Evolutionary conservation across 371 early-diverging fungal genomes (phyloP), one percentile per base, ranked within the genome.

Genomic region (Rhizopus delemar): DNA sequence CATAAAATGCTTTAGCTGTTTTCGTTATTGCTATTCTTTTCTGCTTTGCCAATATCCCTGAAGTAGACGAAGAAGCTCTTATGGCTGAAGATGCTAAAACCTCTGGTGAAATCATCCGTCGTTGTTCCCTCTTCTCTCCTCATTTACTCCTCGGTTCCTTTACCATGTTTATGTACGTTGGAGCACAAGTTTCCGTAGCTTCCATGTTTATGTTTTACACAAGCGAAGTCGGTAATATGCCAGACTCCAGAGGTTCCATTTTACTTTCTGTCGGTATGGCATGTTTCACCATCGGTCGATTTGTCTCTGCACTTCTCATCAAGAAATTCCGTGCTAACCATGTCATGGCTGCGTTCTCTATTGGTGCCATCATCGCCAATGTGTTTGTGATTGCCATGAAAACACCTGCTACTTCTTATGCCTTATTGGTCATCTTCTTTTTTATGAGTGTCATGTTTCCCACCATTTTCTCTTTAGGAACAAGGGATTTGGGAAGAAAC

Each of bases 51-150:
- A 53, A 56, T 11, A 71, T 80, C 28, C 80, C 80, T 9, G 80
- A 80, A 55, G 65, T 80, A 4, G 73, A 76, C 36, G 78, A 78
- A 55, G 78, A 74, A 45, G 68, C 15, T 51, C 62, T 62, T 59
- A 98, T 98, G 92, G 77, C 96, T 33, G 93, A 93, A 62, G 93
- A 90, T 54, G 95, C 95, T 48, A 95, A 96, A 73, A 82, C 79
- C 46, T 88, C 86, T 13, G 99, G 98, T 16, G 83, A 76, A 50
- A 76, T 97, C 60, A 90, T 82, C 62, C 95, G 95, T 15, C 95
- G 96, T n/a, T 84, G 75, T 15, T 73, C 75, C 1, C 38, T 78
- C 12, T 45, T 41, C 4, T 77, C 75, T 5, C 77, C 77, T 29
- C 80, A 77, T 63, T 53, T 77, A 28, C 50, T 69, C 28, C 62